Percentiles rank a stretch among this genome's conserved stretches.
Conservation (phyloP, 495 filamentous ascomycete genomes). For the Darksidea phi region DNA sequence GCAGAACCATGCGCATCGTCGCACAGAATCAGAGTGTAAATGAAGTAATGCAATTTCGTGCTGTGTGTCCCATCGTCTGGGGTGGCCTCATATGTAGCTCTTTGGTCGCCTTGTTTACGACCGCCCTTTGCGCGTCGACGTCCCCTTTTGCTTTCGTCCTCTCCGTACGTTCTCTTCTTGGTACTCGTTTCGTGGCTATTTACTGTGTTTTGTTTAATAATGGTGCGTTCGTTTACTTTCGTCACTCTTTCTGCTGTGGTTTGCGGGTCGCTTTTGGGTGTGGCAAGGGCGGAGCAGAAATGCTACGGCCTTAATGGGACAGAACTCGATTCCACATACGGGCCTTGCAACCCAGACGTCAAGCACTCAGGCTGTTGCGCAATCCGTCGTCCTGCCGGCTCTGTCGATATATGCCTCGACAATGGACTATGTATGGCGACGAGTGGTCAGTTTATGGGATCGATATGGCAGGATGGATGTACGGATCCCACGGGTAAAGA, state of each 20-base stretch:
- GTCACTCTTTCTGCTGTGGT: neutral
- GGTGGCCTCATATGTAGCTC: too few species aligned
- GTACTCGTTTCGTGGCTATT: too few species aligned
- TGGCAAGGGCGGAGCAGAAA: neutral
- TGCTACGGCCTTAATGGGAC: conserved; percentile 18
- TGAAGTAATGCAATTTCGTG: too few species aligned
- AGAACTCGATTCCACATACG: conserved; percentile 12
- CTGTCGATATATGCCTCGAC: conserved; percentile 23
- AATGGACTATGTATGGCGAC: conserved; percentile 31
- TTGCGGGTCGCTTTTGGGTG: neutral
- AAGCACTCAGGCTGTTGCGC: conserved; percentile 29
- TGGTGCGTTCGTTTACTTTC: neutral
- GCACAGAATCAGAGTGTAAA: too few species aligned
- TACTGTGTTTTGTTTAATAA: neutral
- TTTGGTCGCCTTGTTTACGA: too few species aligned
- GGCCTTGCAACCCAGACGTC: conserved; percentile 12
- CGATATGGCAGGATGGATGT: conserved; percentile 29
- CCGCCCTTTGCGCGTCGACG: too few species aligned
- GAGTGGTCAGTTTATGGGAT: conserved; percentile 15
- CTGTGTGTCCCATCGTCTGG: too few species aligned
- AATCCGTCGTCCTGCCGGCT: conserved; percentile 7
- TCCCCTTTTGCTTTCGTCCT: too few species aligned
- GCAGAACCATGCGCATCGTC: too few species aligned
- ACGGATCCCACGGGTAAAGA: conserved; percentile 25
- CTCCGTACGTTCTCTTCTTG: too few species aligned